A percentile compares a stretch with the other conserved stretches of the same genome.
Conservation (phyloP, 2,329 filamentous ascomycete species). For the Alternaria novae-zelandiae region DNA sequence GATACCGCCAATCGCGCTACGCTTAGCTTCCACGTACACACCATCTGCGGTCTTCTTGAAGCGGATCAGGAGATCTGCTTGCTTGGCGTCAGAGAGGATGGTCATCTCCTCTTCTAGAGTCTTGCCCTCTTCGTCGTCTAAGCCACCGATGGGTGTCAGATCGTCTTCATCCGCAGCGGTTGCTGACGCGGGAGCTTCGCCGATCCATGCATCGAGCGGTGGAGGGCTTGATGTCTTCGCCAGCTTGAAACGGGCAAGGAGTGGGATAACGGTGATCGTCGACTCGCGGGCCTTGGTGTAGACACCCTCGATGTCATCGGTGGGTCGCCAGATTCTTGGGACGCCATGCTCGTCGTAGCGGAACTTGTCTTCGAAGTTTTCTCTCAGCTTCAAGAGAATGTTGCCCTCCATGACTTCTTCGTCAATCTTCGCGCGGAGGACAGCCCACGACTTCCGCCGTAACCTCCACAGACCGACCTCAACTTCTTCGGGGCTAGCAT, state of each 20-base stretch:
- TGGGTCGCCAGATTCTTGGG: constrained; percentile 93
- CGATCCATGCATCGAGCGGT: constrained; percentile 84
- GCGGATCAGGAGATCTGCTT: constrained; percentile 86
- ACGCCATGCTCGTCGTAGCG: constrained; percentile 95
- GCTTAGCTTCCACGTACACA: constrained; percentile 97
- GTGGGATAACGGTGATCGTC: constrained; percentile 86
- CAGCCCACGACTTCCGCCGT: constrained; percentile 92
- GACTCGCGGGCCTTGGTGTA: constrained; percentile 93
- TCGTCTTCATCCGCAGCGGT: constrained; percentile 90
- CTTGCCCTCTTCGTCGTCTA: constrained; percentile 94
- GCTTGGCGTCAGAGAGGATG: constrained; percentile 86
- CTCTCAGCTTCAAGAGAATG: constrained; percentile 88
- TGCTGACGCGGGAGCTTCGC: constrained; percentile 74
- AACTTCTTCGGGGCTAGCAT: constrained; percentile 89
- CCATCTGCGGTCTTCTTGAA: constrained; percentile 99
- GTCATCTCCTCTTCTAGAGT: constrained; percentile 96
- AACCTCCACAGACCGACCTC: constrained; percentile 91
- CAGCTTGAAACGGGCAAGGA: constrained; percentile 84
- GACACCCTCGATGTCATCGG: constrained; percentile 94
- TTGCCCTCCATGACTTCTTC: constrained; percentile 99
- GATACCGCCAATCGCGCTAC: constrained; percentile 93
- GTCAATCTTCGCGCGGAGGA: constrained; percentile 86
- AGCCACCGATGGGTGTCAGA: constrained; percentile 83
- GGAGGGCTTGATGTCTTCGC: constrained; percentile 76
- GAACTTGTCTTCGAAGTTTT: constrained; percentile 99